Evolutionary conservation across 306 rosid genomes (phyloP).

Genomic region (Malus orientalis): DNA sequence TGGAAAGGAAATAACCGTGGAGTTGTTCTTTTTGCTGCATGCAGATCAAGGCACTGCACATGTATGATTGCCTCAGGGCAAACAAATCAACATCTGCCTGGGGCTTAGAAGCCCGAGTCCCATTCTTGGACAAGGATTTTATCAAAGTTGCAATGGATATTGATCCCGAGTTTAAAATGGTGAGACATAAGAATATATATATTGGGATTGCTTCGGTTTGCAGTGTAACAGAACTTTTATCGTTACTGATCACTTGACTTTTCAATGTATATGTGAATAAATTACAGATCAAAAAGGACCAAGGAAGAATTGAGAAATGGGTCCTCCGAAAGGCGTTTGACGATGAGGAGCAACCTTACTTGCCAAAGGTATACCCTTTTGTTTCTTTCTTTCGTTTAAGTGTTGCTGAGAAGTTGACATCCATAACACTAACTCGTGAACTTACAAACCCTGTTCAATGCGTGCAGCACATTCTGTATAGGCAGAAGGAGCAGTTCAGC

Average conservation of each 20-base stretch:
- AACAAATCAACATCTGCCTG: constrained; percentile 90
- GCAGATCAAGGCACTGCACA: constrained; percentile 89
- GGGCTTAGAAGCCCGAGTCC: constrained; percentile 96
- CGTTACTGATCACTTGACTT: neutral
- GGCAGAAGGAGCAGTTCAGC: constrained; percentile 96
- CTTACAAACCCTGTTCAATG: constrained; percentile 3
- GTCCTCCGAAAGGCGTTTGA: constrained; percentile 85
- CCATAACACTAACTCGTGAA: neutral
- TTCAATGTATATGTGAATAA: neutral
- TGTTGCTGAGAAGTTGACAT: neutral
- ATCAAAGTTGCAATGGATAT: constrained; percentile 75
- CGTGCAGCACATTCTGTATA: constrained; percentile 78
- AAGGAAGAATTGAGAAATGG: constrained; percentile 90
- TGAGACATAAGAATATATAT: constrained; percentile 8
- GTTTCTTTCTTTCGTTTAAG: neutral
- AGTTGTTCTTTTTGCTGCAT: neutral
- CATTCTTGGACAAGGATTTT: constrained; percentile 82
- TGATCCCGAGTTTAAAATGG: constrained; percentile 79
- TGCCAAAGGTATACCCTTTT: constrained; percentile 61
- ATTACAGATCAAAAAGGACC: constrained; percentile 57
- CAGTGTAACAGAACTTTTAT: neutral
- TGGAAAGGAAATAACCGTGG: neutral
- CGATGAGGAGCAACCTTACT: constrained; percentile 80
- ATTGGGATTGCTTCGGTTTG: neutral
- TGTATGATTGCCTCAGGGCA: constrained; percentile 83